Evolutionary conservation across 805 yeast genomes (phyloP).

Genomic region (Pichia manshurica): DNA sequence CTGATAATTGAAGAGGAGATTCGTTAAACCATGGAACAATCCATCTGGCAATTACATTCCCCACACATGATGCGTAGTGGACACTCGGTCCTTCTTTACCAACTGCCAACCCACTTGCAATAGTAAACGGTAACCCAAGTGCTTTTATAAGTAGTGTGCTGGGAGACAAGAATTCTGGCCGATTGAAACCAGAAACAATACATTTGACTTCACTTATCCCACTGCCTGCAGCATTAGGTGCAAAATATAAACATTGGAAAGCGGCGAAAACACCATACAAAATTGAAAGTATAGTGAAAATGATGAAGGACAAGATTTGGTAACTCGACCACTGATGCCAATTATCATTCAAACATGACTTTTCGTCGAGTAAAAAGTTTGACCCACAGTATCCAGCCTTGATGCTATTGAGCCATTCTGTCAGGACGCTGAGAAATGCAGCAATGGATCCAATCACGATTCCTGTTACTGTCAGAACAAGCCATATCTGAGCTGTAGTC

Average conservation of each 20-base stretch:
- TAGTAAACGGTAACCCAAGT: constrained; percentile 79
- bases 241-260: constrained; percentile 57
- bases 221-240: constrained; percentile 93
- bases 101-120: constrained; percentile 86
- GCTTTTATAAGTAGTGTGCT: constrained; percentile 71
- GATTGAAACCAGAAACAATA: constrained; percentile 82
- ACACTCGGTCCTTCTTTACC: constrained; percentile 99
- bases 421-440: constrained; percentile 69
- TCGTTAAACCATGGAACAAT: constrained; percentile 38
- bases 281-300: constrained; percentile 56
- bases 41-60: constrained; percentile 62
- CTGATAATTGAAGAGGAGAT: constrained; percentile 42
- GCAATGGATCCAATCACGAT: constrained; percentile 76
- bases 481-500: constrained; percentile 53
- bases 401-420: constrained; percentile 80
- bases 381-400: constrained; percentile 67
- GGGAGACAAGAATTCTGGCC: constrained; percentile 70
- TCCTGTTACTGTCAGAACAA: constrained; percentile 73
- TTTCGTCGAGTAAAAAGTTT: constrained; percentile 62
- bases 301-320: constrained; percentile 43
- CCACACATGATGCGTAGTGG: constrained; percentile 97
- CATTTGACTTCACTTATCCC: constrained; percentile 97
- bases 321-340: constrained; percentile 61
- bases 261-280: constrained; percentile 63
- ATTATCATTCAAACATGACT: constrained; percentile 69